Conservation (phyloP, 179 eudicot genomes). For the Actinidia polygama region DNA sequence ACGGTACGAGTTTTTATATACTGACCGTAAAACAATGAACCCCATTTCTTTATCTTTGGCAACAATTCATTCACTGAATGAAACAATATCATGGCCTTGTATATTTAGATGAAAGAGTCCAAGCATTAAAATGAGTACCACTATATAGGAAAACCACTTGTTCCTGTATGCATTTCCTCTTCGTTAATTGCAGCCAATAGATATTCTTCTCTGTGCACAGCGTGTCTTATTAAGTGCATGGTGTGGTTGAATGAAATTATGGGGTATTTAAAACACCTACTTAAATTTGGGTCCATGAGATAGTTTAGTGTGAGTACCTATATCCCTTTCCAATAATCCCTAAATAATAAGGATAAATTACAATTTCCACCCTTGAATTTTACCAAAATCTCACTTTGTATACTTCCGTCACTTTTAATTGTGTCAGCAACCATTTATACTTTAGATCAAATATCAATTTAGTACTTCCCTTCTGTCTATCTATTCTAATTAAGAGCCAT, state of each 20-base stretch:
- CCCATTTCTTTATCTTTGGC: too few relatives aligned
- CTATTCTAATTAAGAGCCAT: too few relatives aligned
- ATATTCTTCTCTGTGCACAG: background rate
- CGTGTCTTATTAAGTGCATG: slow-evolving; percentile 10
- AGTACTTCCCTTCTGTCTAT: too few relatives aligned
- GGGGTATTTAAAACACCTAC: slow-evolving; percentile 14
- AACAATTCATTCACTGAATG: background rate
- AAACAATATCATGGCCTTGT: background rate
- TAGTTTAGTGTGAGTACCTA: background rate
- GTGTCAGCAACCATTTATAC: background rate
- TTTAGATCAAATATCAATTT: background rate
- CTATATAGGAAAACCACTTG: background rate
- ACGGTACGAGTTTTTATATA: too few relatives aligned
- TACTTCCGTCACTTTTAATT: too few relatives aligned
- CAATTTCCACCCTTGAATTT: background rate
- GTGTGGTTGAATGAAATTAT: slow-evolving; percentile 27
- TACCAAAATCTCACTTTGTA: background rate
- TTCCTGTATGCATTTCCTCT: background rate
- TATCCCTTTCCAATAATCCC: too few relatives aligned
- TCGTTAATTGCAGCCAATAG: background rate
- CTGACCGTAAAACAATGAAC: too few relatives aligned
- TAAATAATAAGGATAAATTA: too few relatives aligned
- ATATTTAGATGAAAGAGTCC: background rate
- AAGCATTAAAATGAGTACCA: background rate
- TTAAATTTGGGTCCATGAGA: slow-evolving; percentile 15